Evolutionary conservation across 2,329 filamentous ascomycete genomes (phyloP).

Genomic region (Aaosphaeria pasadenensis): DNA sequence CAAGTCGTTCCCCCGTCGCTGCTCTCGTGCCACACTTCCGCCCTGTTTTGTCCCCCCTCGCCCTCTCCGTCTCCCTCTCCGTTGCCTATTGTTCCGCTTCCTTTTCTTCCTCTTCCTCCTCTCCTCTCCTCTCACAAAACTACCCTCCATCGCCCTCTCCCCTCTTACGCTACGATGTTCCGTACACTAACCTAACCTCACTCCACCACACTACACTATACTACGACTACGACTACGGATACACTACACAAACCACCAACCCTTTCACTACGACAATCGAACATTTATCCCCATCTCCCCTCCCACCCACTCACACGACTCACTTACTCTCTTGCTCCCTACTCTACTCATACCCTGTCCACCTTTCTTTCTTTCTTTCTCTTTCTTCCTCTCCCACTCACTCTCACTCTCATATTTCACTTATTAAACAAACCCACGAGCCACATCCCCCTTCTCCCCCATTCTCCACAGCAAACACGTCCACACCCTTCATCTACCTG

Average conservation of each 20-base stretch:
- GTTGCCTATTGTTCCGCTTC: background rate
- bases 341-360: background rate
- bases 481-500: background rate
- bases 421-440: no score
- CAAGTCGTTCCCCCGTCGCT: no score
- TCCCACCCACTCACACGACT: background rate
- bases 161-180: no score
- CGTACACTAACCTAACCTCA: background rate
- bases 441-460: no score
- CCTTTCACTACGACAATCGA: background rate
- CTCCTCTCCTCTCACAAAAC: background rate
- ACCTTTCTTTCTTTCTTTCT: background rate
- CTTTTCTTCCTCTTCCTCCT: background rate
- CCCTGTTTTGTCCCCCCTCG: background rate
- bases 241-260: no score
- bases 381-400: background rate
- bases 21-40: no score
- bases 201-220: background rate
- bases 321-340: background rate
- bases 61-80: background rate
- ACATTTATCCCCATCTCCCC: background rate
- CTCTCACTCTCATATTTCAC: background rate
- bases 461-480: no score
- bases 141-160: no score
- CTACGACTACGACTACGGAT: no score